A percentile compares a stretch with the other conserved stretches of the same genome.
phyloP scores from a whole-genome alignment of 768 basidiomycete genomes.

The Nidula microcarpa region DNA sequence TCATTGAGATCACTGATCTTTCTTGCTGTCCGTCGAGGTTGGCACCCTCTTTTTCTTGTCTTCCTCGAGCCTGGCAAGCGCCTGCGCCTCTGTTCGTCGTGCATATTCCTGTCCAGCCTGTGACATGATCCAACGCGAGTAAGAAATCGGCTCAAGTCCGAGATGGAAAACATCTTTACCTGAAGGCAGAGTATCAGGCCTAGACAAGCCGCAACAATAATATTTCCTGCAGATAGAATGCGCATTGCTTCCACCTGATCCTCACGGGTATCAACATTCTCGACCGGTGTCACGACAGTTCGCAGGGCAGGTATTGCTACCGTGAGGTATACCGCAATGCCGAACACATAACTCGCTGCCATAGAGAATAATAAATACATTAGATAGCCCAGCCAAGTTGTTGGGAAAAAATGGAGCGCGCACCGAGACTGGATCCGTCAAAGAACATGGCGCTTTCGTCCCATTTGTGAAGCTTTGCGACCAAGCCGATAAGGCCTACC shows the following conservation, averaged over 20 bases:
- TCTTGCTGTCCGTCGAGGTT: slow-evolving; percentile 26
- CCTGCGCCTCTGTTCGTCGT: slow-evolving; percentile 53
- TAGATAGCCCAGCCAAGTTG: not conserved
- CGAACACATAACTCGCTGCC: slow-evolving; percentile 72
- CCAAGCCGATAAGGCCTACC: slow-evolving; percentile 68
- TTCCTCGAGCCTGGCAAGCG: slow-evolving; percentile 25
- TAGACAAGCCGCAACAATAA: slow-evolving; percentile 72
- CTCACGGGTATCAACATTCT: slow-evolving; percentile 48
- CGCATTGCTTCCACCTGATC: slow-evolving; percentile 79
- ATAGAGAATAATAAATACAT: slow-evolving; percentile 2
- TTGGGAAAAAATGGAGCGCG: slow-evolving; percentile 15
- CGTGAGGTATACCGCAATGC: slow-evolving; percentile 74
- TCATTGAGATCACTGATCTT: slow-evolving; percentile 27
- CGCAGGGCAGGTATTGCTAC: slow-evolving; percentile 78
- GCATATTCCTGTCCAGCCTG: slow-evolving; percentile 89
- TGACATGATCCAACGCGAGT: not conserved
- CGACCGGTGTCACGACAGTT: slow-evolving; percentile 64
- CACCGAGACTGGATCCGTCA: slow-evolving; percentile 86
- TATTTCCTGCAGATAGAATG: slow-evolving; percentile 82
- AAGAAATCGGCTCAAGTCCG: slow-evolving; percentile 3
- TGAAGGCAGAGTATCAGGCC: slow-evolving; percentile 67
- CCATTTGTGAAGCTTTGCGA: slow-evolving; percentile 83
- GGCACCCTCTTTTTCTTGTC: slow-evolving; percentile 24
- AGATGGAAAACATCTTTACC: slow-evolving; percentile 37
- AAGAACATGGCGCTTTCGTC: slow-evolving; percentile 94